These are phyloP conservation scores for Allomyces macrogynus DNA, from an alignment of 192 early-diverging fungal species.

Conservation along the genomic window DNA sequence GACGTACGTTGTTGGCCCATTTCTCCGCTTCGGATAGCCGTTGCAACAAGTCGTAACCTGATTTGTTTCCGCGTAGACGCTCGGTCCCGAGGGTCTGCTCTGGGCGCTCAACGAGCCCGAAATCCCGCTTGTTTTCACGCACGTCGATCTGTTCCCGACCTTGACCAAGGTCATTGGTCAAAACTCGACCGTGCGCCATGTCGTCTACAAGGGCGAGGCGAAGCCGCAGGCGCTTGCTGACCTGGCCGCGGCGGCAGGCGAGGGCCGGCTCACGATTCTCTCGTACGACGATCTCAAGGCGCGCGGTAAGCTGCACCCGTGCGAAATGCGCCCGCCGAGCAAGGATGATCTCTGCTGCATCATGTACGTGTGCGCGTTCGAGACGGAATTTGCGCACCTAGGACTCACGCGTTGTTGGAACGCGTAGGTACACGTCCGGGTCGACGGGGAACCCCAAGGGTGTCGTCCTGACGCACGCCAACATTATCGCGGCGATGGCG, in stretches of 20 bases:
- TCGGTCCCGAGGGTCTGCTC: slow-evolving; percentile 61
- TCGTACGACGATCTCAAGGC: slow-evolving; percentile 43
- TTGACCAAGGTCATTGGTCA: slow-evolving; percentile 34
- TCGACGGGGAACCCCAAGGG: slow-evolving; percentile 90
- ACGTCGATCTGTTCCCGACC: slow-evolving; percentile 46
- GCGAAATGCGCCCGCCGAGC: slow-evolving; percentile 39
- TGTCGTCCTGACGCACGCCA: slow-evolving; percentile 63
- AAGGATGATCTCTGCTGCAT: slow-evolving; percentile 57
- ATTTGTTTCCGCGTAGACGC: slow-evolving; percentile 18
- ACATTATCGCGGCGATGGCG: slow-evolving; percentile 55
- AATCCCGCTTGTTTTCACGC: slow-evolving; percentile 47
- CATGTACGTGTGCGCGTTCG: slow-evolving; percentile 39
- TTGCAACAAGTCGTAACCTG: too few relatives aligned
- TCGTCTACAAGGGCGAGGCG: slow-evolving; percentile 50
- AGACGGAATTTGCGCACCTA: not conserved
- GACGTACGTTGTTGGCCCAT: slow-evolving; percentile 8
- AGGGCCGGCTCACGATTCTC: slow-evolving; percentile 21
- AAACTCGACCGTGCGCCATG: slow-evolving; percentile 35
- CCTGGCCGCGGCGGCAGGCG: slow-evolving; percentile 10
- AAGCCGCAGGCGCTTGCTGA: slow-evolving; percentile 25
- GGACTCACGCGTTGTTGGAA: not conserved
- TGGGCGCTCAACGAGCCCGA: slow-evolving; percentile 69
- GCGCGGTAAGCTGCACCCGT: slow-evolving; percentile 41
- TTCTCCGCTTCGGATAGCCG: too few relatives aligned
- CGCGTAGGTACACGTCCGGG: slow-evolving; percentile 37